Base-by-base conservation (phyloP, 495 filamentous ascomycete genomes). In the Sordaria brevicollis region DNA sequence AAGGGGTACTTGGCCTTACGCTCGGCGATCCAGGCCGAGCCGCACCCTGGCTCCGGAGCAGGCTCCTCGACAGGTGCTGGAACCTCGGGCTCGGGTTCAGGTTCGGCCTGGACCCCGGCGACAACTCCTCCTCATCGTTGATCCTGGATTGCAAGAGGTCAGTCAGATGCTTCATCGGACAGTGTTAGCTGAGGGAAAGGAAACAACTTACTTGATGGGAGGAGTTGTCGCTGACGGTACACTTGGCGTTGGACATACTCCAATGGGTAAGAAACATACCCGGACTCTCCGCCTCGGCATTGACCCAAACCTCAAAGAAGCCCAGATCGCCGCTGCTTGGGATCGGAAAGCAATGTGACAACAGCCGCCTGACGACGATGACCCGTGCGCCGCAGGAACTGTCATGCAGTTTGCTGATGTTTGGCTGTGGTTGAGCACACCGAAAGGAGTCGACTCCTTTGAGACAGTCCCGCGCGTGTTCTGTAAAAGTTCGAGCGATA, bases 361-460 rank as follows among this genome's bases (percentile, higher is more conserved):
- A 57, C 25, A 25, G 25, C 49, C 49, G 49, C 49, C 19, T 25
- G 4, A 1, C 49, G 25, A 1, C 49, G 49, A 13, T 57, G 49
- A 29, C 49, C 49, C 49, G 89, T 89, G 69, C 92, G 85, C 8
- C 98, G 83, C 36, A 97, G 78, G 43, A 94, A 86, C 4, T 91
- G 84, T 3, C 95, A n/a, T n/a, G n/a, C n/a, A n/a, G n/a, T 96
- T 90, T 97, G 96, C 0, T 92, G 92, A 0, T n/a, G 94, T 97
- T 31, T 89, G 78, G 0, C 93, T 96, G 71, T 92, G 86, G 73
- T 97, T 95, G 41, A 98, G 77, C 7, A 97, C 76, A 0, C 93
- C 92, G 73, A 93, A 96, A 6, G 98, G 83, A 74, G 75, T 78
- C 88, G 94, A 66, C 89, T 87, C 67, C 87, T 92, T 1, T 89